A percentile compares a stretch with the other conserved stretches of the same genome.
These are phyloP conservation scores for Entomortierella beljakovae DNA, from an alignment of 192 early-diverging fungal species.

Conservation along the genomic window DNA sequence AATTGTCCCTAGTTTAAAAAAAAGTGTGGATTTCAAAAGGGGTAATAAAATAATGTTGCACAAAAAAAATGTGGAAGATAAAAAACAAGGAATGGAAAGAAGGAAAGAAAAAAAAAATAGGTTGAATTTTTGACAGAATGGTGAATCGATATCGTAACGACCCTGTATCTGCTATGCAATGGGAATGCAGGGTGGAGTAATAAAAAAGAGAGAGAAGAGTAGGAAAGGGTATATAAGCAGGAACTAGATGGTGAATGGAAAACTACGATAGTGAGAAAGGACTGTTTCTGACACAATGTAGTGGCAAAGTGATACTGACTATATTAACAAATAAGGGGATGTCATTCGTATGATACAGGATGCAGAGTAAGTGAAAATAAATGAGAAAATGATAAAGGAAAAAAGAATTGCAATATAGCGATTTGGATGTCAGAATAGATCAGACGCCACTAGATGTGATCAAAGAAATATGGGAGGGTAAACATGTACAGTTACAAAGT, in stretches of 20 bases:
- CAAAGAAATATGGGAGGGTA: too few relatives aligned
- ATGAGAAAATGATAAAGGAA: too few relatives aligned
- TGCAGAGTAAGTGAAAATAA: too few relatives aligned
- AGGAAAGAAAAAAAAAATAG: not conserved
- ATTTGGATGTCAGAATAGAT: too few relatives aligned
- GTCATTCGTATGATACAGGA: too few relatives aligned
- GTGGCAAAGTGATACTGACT: not conserved
- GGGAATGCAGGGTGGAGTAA: not conserved
- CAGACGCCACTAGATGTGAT: too few relatives aligned
- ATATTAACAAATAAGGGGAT: too few relatives aligned
- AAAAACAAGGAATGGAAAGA: not conserved
- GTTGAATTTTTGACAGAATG: not conserved
- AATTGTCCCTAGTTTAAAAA: not conserved
- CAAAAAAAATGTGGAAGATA: not conserved
- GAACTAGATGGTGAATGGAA: not conserved
- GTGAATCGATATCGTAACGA: conserved; percentile 14
- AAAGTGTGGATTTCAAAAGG: not conserved
- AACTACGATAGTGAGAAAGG: not conserved
- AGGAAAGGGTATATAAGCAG: not conserved
- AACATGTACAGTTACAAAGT: too few relatives aligned
- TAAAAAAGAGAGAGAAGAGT: not conserved
- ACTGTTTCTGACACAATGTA: not conserved
- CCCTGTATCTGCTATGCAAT: not conserved
- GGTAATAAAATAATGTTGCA: not conserved
- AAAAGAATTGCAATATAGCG: too few relatives aligned